Evolutionary conservation across 345 rosid genomes (phyloP), one percentile per base, ranked within the genome.

Genomic region (Heritiera littoralis): DNA sequence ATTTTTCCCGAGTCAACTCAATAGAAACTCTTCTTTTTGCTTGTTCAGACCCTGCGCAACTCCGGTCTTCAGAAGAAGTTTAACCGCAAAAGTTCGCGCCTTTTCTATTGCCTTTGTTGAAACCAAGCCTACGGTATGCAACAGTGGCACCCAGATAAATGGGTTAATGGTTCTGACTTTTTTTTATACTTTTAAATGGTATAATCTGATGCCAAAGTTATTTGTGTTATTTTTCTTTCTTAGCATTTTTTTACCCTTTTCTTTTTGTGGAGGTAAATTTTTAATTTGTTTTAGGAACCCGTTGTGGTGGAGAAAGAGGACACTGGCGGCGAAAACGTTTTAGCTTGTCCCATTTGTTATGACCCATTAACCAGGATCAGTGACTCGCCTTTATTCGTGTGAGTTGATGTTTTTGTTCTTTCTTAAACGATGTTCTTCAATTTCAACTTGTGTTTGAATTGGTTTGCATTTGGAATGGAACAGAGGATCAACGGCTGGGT

Each of bases 281-380:
- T 48, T 67, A 77, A 73, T 58, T 5, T 4, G 32, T 77, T 72
- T 64, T 12, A 89, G 89, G 92, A 85, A 38, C 32, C 86, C 6
- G 55, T 52, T 23, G 80, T 49, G 83, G 88, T 77, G 13, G 84
- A 85, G 28, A 84, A 80, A 77, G 83, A 87, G 54, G 84, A 67
- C 38, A 58, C 64, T 43, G 60, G 79, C 43, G 35, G 40, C 6
- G 80, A 66, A 75, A 79, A 76, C 65, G 69, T 85, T 41, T 82
- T 95, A 78, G 98, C 98, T 66, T 95, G 98, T 84, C 98, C 98
- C 35, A 85, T 95, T 35, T 93, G 98, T 84, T 93, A 87, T 70
- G 60, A 77, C 78, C 90, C 86, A 6, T 80, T 95, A 5, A 80
- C 83, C 13, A 40, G 67, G 79, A 80, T 60, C 10, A 79, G 86